A percentile compares a stretch with the other conserved stretches of the same genome.
phyloP scores from a whole-genome alignment of 371 early-diverging fungal genomes.

The Neoconidiobolus thromboides region DNA sequence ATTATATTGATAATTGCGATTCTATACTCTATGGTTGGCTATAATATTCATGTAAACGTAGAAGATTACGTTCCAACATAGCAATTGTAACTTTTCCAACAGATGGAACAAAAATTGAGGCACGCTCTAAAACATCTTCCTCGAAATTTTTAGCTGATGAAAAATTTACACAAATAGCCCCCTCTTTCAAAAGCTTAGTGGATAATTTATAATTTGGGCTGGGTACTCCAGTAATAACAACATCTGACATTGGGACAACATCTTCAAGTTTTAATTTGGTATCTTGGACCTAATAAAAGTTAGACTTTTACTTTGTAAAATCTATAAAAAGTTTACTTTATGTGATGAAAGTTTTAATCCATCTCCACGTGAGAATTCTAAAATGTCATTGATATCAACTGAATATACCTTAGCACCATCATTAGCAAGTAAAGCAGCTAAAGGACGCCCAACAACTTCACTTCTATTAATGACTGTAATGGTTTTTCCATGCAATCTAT shows the following conservation, averaged over 20 bases:
- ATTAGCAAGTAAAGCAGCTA: constrained; percentile 92
- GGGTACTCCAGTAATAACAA: constrained; percentile 94
- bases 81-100: constrained; percentile 96
- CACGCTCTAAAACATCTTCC: constrained; percentile 61
- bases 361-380: constrained; percentile 69
- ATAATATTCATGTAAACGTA: constrained; percentile 55
- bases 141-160: constrained; percentile 82
- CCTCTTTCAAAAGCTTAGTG: constrained; percentile 69
- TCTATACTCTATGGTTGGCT: too few relatives aligned
- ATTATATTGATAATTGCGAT: too few relatives aligned
- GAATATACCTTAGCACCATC: constrained; percentile 94
- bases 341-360: constrained; percentile 59
- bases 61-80: constrained; percentile 87
- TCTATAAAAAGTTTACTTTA: constrained; percentile 21
- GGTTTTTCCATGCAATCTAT: constrained; percentile 83
- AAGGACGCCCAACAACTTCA: constrained; percentile 92
- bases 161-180: constrained; percentile 91
- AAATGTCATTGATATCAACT: constrained; percentile 75
- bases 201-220: constrained; percentile 64
- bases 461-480: constrained; percentile 87
- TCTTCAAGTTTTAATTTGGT: constrained; percentile 49
- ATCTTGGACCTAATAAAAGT: constrained; percentile 30
- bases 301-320: not conserved
- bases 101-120: constrained; percentile 82
- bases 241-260: constrained; percentile 65